Percentiles rank a stretch among this genome's conserved stretches.
phyloP scores from a whole-genome alignment of 2,329 filamentous ascomycete species.

The Nemania sp. region DNA sequence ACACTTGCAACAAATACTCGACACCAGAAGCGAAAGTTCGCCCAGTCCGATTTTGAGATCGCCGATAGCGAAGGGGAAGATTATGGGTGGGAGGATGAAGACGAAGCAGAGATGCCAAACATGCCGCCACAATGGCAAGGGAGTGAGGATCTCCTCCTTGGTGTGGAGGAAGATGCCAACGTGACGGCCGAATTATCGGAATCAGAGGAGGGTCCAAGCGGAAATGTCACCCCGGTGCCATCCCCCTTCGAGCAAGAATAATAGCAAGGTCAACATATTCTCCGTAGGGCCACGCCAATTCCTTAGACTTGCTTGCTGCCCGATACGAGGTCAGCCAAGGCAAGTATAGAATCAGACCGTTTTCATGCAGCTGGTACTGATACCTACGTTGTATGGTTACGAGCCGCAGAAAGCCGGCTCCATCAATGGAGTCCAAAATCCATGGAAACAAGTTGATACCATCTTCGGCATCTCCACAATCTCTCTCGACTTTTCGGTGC shows the following conservation, averaged over 20 bases:
- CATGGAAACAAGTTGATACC: constrained; percentile 1
- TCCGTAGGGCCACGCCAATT: constrained; percentile 5
- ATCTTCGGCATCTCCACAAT: constrained; percentile 3
- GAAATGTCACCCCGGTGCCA: not conserved
- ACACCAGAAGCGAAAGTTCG: constrained; percentile 65
- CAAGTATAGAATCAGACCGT: constrained; percentile 9
- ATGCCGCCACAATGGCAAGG: constrained; percentile 71
- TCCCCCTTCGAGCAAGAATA: constrained; percentile 6
- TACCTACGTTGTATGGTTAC: constrained; percentile 4
- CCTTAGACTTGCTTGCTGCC: constrained; percentile 18
- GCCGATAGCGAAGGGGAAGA: constrained; percentile 69
- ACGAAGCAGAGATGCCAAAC: constrained; percentile 63
- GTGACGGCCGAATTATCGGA: constrained; percentile 40
- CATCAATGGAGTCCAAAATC: constrained; percentile 8
- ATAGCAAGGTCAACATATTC: not conserved
- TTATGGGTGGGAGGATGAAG: constrained; percentile 73
- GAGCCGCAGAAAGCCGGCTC: constrained; percentile 11
- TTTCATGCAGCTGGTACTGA: constrained; percentile 7
- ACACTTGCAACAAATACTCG: constrained; percentile 45
- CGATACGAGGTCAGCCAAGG: constrained; percentile 9
- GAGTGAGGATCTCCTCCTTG: constrained; percentile 65
- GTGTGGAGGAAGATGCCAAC: constrained; percentile 48
- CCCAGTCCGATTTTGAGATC: constrained; percentile 62
- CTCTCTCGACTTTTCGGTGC: constrained; percentile 10
- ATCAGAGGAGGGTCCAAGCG: constrained; percentile 18